Evolutionary conservation across 1,284 basidiomycete species (phyloP).

Genomic region (Anthracocystis walkeri): DNA sequence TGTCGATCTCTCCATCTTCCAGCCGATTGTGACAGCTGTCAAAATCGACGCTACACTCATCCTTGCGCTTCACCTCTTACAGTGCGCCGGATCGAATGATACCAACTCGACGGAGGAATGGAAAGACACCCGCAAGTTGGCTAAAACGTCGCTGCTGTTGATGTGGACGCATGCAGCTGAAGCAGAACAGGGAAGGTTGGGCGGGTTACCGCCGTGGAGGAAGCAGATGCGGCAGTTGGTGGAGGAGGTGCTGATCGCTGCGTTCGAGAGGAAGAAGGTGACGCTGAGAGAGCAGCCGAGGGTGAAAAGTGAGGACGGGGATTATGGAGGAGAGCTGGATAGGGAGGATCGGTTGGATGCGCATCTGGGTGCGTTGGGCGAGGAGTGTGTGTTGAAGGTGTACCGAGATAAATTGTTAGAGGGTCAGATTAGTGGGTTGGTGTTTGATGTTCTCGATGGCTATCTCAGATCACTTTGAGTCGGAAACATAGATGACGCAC

Average conservation of each 20-base stretch:
- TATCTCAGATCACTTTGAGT: constrained; percentile 9
- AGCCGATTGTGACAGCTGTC: constrained; percentile 25
- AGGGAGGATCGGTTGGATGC: constrained; percentile 29
- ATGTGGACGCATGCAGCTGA: constrained; percentile 34
- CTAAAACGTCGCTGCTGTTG: constrained; percentile 32
- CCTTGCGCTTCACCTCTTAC: constrained; percentile 29
- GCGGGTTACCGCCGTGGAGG: constrained; percentile 16
- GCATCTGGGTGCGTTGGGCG: constrained; percentile 12
- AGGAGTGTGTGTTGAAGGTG: constrained; percentile 14
- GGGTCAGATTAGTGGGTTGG: constrained; percentile 3
- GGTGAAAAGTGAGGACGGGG: constrained; percentile 38
- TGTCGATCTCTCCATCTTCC: constrained; percentile 46
- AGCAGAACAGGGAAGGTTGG: constrained; percentile 16
- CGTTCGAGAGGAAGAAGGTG: constrained; percentile 33
- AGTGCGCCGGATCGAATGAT: constrained; percentile 21
- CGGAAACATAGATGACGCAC: neutral
- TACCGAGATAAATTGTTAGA: constrained; percentile 30
- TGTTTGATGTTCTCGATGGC: constrained; percentile 40
- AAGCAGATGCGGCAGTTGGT: constrained; percentile 25
- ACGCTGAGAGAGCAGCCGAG: constrained; percentile 17
- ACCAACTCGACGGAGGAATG: constrained; percentile 24
- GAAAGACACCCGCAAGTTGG: constrained; percentile 12
- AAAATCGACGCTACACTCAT: constrained; percentile 38
- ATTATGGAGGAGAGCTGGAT: constrained; percentile 12
- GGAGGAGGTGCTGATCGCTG: constrained; percentile 23